Conservation (phyloP, 306 rosid genomes). For the Clitoria ternatea region DNA sequence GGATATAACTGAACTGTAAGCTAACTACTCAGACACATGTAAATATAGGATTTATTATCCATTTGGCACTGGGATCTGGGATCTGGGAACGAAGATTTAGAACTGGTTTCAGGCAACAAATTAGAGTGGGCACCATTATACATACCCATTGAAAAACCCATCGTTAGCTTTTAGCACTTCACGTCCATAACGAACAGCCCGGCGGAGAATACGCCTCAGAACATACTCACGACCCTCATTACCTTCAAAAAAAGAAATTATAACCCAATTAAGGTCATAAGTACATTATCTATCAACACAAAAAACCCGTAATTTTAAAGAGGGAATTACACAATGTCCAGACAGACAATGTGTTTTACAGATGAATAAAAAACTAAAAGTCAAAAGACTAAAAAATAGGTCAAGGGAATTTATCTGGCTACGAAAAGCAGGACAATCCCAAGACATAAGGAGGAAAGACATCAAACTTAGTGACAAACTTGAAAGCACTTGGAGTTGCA, state of each 20-base stretch:
- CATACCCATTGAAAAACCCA: slow-evolving; percentile 91
- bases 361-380: background rate
- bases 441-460: background rate
- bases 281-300: background rate
- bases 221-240: slow-evolving; percentile 99
- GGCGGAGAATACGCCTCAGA: slow-evolving; percentile 95
- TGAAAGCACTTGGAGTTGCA: background rate
- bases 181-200: slow-evolving; percentile 97
- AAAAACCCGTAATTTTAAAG: background rate
- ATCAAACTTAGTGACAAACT: background rate
- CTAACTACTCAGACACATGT: background rate
- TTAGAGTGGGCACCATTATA: background rate
- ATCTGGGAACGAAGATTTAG: background rate
- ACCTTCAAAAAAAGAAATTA: slow-evolving; percentile 45
- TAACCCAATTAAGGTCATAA: background rate
- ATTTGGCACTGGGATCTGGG: background rate
- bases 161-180: slow-evolving; percentile 88
- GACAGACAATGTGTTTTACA: background rate
- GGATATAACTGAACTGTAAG: background rate
- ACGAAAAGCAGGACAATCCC: background rate
- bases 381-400: background rate
- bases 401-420: background rate
- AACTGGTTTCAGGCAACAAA: background rate
- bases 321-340: background rate
- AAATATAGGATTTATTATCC: background rate